These are phyloP conservation scores for Starmera pachycereana DNA, from an alignment of 805 yeast genomes.

Conservation along the genomic window DNA sequence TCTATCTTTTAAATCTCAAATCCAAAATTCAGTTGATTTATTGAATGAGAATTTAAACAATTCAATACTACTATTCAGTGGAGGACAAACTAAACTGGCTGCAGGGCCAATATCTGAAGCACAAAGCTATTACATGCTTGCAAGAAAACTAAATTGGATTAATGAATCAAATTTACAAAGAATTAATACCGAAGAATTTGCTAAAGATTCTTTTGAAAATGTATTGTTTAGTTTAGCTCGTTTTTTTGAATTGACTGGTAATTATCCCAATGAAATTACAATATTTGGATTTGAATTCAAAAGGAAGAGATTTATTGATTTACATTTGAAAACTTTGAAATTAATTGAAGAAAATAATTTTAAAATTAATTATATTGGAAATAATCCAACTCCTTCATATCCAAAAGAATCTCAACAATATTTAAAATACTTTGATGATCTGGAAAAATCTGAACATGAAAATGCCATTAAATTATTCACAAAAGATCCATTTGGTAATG, in stretches of 20 bases:
- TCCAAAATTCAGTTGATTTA: constrained; percentile 31
- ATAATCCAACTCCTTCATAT: constrained; percentile 40
- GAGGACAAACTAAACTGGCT: constrained; percentile 59
- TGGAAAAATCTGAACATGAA: constrained; percentile 37
- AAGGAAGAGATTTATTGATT: constrained; percentile 41
- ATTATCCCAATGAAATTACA: constrained; percentile 41
- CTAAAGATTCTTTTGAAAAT: constrained; percentile 76
- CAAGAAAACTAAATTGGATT: constrained; percentile 20
- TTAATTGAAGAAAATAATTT: constrained; percentile 19
- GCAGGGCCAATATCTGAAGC: constrained; percentile 54
- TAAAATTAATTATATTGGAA: constrained; percentile 40
- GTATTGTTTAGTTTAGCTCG: constrained; percentile 49
- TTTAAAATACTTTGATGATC: constrained; percentile 33
- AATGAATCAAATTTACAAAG: constrained; percentile 5
- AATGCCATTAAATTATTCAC: constrained; percentile 46
- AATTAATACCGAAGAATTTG: constrained; percentile 54
- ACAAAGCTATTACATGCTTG: constrained; percentile 41
- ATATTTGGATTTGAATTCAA: constrained; percentile 74
- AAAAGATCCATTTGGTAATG: constrained; percentile 49
- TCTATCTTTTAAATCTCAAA: constrained; percentile 52
- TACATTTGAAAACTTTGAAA: constrained; percentile 44
- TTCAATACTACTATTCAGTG: constrained; percentile 38
- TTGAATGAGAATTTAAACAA: constrained; percentile 22
- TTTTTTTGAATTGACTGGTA: constrained; percentile 34
- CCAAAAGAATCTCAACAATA: constrained; percentile 14